These are phyloP conservation scores for Euphrasia arctica DNA, from an alignment of 305 asterid species.

Conservation along the genomic window DNA sequence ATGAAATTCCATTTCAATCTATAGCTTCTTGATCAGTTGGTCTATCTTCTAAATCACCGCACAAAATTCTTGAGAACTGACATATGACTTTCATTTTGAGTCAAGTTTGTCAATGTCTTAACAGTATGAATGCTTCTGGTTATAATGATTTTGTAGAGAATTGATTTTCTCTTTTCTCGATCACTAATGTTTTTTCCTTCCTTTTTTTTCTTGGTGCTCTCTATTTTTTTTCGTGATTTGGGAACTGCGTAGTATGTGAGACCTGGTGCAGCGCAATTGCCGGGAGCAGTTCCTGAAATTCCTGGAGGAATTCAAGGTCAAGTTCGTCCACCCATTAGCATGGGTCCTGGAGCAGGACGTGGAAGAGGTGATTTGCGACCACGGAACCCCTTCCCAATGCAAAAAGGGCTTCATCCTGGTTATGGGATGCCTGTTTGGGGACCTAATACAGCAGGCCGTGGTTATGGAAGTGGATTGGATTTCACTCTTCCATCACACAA, in stretches of 20 bases:
- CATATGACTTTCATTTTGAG: not conserved
- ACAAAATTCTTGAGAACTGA: slow-evolving; percentile 1
- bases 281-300: slow-evolving; percentile 9
- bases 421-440: slow-evolving; percentile 36
- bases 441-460: slow-evolving; percentile 68
- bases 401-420: slow-evolving; percentile 73
- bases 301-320: slow-evolving; percentile 75
- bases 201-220: slow-evolving; percentile 16
- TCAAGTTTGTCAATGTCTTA: not conserved
- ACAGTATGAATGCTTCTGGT: not conserved
- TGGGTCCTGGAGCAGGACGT: slow-evolving; percentile 70
- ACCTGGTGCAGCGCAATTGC: slow-evolving; percentile 81
- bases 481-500: slow-evolving; percentile 98
- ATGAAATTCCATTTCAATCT: slow-evolving; percentile 2
- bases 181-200: slow-evolving; percentile 18
- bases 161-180: slow-evolving; percentile 1
- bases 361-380: slow-evolving; percentile 99
- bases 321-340: slow-evolving; percentile 68
- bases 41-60: not conserved
- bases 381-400: slow-evolving; percentile 60
- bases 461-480: slow-evolving; percentile 93
- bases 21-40: not conserved
- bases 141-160: not conserved
- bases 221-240: slow-evolving; percentile 20
- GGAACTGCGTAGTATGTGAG: slow-evolving; percentile 82